phyloP scores from a whole-genome alignment of 768 basidiomycete species.

The Mycena chlorophos region DNA sequence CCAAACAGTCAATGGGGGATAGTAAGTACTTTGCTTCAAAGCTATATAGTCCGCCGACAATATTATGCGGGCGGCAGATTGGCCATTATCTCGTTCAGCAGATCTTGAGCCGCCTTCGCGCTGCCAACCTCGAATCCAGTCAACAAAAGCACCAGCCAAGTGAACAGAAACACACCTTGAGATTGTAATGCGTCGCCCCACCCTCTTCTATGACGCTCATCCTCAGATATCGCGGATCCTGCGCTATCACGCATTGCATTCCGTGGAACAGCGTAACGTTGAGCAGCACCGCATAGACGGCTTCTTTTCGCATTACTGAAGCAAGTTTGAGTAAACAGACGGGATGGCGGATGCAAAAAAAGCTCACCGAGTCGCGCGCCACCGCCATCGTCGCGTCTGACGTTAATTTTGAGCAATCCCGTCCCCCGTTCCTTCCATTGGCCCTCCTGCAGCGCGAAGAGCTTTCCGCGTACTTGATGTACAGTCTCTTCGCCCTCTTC shows the following conservation, averaged over 20 bases:
- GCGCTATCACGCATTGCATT: slow-evolving; percentile 70
- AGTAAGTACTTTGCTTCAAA: not conserved
- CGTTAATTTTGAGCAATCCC: slow-evolving; percentile 70
- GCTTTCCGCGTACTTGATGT: slow-evolving; percentile 75
- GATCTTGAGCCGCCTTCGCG: slow-evolving; percentile 69
- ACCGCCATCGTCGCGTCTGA: slow-evolving; percentile 58
- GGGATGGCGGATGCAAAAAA: slow-evolving; percentile 1
- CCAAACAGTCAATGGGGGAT: not conserved
- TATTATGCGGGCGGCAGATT: slow-evolving; percentile 45
- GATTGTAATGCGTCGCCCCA: slow-evolving; percentile 66
- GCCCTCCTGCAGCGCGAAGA: slow-evolving; percentile 60
- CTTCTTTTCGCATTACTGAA: slow-evolving; percentile 84
- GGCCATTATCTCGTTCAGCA: slow-evolving; percentile 57
- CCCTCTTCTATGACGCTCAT: slow-evolving; percentile 71
- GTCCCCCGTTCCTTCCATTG: slow-evolving; percentile 81
- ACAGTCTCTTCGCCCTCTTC: slow-evolving; percentile 82
- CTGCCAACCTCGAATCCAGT: slow-evolving; percentile 51
- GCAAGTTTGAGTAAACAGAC: slow-evolving; percentile 1
- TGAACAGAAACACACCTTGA: slow-evolving; percentile 52
- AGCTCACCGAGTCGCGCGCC: slow-evolving; percentile 70
- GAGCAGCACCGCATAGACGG: slow-evolving; percentile 70
- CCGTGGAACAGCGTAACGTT: slow-evolving; percentile 78
- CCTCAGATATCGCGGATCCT: slow-evolving; percentile 77
- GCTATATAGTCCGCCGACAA: not conserved
- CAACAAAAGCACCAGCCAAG: slow-evolving; percentile 13